phyloP scores from a whole-genome alignment of 2,329 filamentous ascomycete species.

The Nemania diffusa region DNA sequence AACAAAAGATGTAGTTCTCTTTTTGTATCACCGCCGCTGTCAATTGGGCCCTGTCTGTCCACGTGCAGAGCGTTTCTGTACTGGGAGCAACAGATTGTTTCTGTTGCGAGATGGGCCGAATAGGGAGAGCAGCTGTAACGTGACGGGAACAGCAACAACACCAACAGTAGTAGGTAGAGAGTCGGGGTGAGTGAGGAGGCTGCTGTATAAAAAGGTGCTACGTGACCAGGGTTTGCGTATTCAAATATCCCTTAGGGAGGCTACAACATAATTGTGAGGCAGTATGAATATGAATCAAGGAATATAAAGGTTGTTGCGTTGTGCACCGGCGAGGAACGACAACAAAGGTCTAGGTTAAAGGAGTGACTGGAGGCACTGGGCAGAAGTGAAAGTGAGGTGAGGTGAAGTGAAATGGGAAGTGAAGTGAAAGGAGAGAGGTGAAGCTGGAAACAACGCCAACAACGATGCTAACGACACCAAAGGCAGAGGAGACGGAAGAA shows the following conservation, averaged over 20 bases:
- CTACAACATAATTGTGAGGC: slow-evolving; percentile 18
- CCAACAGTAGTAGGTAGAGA: slow-evolving; percentile 1
- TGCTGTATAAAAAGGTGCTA: slow-evolving; percentile 3
- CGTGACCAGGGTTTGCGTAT: slow-evolving; percentile 15
- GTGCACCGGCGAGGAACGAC: slow-evolving; percentile 13
- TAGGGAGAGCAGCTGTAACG: not conserved
- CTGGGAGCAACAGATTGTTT: slow-evolving; percentile 10
- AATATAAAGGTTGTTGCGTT: slow-evolving; percentile 22
- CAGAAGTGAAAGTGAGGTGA: slow-evolving; percentile 9
- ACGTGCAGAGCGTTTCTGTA: slow-evolving; percentile 11
- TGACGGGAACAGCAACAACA: not conserved
- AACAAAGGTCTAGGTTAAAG: slow-evolving; percentile 22
- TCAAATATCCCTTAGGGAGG: slow-evolving; percentile 20
- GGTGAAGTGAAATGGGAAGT: not conserved
- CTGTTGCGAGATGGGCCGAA: slow-evolving; percentile 2
- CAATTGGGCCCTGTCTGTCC: not conserved
- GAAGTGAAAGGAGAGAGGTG: slow-evolving; percentile 12
- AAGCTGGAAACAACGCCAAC: slow-evolving; percentile 23
- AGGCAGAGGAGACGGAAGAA: slow-evolving; percentile 16
- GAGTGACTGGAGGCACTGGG: slow-evolving; percentile 36
- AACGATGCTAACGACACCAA: slow-evolving; percentile 8
- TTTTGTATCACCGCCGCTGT: slow-evolving; percentile 18
- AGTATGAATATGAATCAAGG: slow-evolving; percentile 24
- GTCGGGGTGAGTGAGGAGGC: not conserved
- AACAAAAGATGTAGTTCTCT: slow-evolving; percentile 15